Evolutionary conservation across 306 rosid species (phyloP).

Genomic region (Lathyrus tuberosus): DNA sequence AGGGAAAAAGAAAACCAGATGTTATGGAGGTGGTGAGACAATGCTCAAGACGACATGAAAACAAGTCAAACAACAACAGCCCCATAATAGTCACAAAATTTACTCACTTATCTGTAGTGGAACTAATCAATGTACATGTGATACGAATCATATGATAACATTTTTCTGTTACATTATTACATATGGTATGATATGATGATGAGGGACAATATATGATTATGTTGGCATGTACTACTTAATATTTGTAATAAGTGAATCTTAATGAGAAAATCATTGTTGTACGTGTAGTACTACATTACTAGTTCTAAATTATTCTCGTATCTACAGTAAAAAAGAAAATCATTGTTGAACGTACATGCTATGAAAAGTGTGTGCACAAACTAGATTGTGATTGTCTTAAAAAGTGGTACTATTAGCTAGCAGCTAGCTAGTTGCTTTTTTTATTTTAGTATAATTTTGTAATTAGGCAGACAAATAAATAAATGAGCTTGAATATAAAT

Average conservation of each 20-base stretch:
- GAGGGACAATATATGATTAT: not conserved
- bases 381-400: not conserved
- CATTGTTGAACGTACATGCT: not conserved
- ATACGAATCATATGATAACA: not conserved
- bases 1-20: too few relatives aligned
- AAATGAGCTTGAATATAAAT: not conserved
- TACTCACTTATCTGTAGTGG: not conserved
- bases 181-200: not conserved
- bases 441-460: not conserved
- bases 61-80: not conserved
- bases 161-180: not conserved
- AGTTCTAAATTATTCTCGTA: not conserved
- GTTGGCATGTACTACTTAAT: too few relatives aligned
- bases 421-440: not conserved
- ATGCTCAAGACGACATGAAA: not conserved
- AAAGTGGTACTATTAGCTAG: not conserved
- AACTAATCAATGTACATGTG: not conserved
- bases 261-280: not conserved
- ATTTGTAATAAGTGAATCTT: not conserved
- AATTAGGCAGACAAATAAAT: not conserved
- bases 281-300: not conserved
- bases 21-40: not conserved
- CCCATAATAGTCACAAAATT: not conserved
- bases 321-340: not conserved
- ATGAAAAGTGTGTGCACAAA: not conserved